Base-by-base conservation (phyloP, 441 rosid species). In the Viola pubescens region DNA sequence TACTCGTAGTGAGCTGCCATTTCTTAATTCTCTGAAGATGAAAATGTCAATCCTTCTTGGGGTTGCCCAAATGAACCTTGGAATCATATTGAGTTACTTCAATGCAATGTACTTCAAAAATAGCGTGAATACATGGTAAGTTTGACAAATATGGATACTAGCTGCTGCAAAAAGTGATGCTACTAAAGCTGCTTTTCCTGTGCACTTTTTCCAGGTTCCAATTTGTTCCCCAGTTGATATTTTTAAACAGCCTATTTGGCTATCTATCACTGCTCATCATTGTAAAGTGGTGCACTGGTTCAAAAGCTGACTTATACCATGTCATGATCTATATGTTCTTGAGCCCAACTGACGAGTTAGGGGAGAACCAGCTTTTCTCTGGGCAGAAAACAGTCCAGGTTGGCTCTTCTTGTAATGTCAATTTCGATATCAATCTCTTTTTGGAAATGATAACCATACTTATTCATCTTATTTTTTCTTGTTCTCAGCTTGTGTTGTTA, bases 61-160 rank as follows among this genome's bases (percentile, higher is more conserved):
- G 72, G 90, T 94, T 62, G 79, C 91, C 67, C 99, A 91, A 61
- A 94, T 94, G 99, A 88, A 94, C 79, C 99, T 94, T 9, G 99
- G 99, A 67, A 84, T 88, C 62, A 62, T 90, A 62, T 49, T 94
- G 76, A 94, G 97, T 73, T 90, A 61, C 66, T 81, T 77, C 69
- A 94, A 94, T 75, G 99, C 99, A 58, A 64, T 19, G 54, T 94
- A 85, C 77, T 94, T 86, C 52, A 53, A 65, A 49, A 82, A 76
- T 50, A 55, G 67, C 39, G 41, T 94, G 58, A 86, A 94, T 66
- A 48, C 81, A 72, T 83, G 98, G 98, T 87, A 65, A 69, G 84
- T 71, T 65, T 47, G 46, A 19, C 58, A 52, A 54, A 13, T 34
- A 61, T 39, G 37, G 12, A 50, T 40, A 13, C 58, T 63, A 19